Percentiles rank a stretch among this genome's conserved stretches.
Conservation (phyloP, 139 green algal genomes). For the Coelastrella sp. region DNA sequence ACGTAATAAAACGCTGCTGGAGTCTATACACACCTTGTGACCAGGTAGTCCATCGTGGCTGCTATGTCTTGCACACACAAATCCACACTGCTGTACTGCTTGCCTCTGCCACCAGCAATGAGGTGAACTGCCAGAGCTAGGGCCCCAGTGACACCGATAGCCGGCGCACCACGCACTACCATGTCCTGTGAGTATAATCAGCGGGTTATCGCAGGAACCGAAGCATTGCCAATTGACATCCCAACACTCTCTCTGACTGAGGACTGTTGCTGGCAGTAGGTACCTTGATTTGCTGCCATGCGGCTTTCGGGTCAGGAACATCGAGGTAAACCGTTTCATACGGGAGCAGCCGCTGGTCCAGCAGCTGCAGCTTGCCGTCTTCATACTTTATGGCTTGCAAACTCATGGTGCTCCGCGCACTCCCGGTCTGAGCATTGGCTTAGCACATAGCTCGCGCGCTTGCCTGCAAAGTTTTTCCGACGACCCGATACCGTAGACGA, state of each 20-base stretch:
- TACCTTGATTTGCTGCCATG: constrained; percentile 78
- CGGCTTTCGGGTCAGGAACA: constrained; percentile 66
- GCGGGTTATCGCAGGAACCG: too few species aligned
- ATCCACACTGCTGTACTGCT: constrained; percentile 59
- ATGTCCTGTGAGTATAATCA: constrained; percentile 76
- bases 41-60: constrained; percentile 80
- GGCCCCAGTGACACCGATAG: constrained; percentile 92
- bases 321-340: constrained; percentile 75
- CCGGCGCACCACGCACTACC: constrained; percentile 94
- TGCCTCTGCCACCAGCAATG: constrained; percentile 43
- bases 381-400: constrained; percentile 85
- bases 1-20: neutral
- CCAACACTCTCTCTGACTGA: too few species aligned
- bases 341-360: constrained; percentile 94
- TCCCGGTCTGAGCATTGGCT: too few species aligned
- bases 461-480: too few species aligned
- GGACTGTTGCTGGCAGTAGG: neutral
- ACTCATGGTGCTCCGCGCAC: neutral
- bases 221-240: too few species aligned
- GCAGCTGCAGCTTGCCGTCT: constrained; percentile 79
- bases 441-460: too few species aligned
- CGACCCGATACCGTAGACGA: too few species aligned
- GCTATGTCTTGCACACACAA: constrained; percentile 57
- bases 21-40: constrained; percentile 74
- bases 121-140: constrained; percentile 84